Evolutionary conservation across 495 filamentous ascomycete species (phyloP), one percentile per base, ranked within the genome.

Genomic region (Neurospora sp.): DNA sequence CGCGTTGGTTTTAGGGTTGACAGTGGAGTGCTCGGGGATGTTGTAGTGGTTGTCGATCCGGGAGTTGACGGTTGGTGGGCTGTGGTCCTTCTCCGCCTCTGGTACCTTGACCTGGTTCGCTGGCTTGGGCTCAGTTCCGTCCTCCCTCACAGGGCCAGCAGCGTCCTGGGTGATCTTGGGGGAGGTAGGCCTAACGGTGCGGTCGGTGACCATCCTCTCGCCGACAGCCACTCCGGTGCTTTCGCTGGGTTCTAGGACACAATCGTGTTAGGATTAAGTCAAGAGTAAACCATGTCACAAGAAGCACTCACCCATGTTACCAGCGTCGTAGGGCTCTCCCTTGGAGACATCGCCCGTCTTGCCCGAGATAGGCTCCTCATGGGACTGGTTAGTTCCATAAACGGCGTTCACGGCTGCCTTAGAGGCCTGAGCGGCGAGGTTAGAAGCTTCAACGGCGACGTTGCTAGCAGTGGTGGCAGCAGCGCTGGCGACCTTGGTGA

Each of bases 261-360:
- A 8, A 31, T 19, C 5, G 24, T 34, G 54, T 66, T 17, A 66
- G 54, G 15, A 42, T 8, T 0, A 5, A 7, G 28, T 19, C 13
- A 66, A 36, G 28, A 9, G 28, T 3, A 34, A 36, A 17, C 48
- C 5, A 59, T 2, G 11, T 6, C 48, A 19, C 6, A 15, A 36
- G 13, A 17, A 34, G 28, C 54, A 66, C 54, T 78, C 71, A 85
- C 83, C 82, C 34, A 87, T 79, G 77, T 89, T 90, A 70, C 88
- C 88, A 31, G 84, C 85, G 73, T 90, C 88, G 73, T 86, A 90
- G 0, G 88, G 88, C 79, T 89, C 85, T n/a, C 87, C 87, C 66
- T 84, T 84, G n/a, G 81, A 78, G 17, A 84, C 84, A 71, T 89
- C 82, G 24, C 88, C 88, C 17, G 78, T 75, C 62, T 83, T 78